phyloP scores from a whole-genome alignment of 257 asterid genomes.

The Sherardia arvensis region DNA sequence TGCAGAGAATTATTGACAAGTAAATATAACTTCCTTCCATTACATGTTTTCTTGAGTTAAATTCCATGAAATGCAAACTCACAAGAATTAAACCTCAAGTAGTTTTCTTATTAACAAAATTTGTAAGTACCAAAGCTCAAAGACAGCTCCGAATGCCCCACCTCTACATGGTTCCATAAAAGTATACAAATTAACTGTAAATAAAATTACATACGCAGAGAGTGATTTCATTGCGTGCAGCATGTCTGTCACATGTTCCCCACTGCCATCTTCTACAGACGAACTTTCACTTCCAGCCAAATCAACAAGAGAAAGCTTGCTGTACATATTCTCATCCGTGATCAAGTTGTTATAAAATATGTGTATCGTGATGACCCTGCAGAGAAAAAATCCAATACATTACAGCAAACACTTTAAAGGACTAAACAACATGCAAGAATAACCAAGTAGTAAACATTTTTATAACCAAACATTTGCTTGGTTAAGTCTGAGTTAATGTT shows the following conservation, averaged over 20 bases:
- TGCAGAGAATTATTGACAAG: neutral
- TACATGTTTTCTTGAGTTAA: neutral
- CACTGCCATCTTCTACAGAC: constrained; percentile 52
- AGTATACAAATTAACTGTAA: neutral
- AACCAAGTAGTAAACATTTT: neutral
- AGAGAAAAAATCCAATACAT: constrained; percentile 14
- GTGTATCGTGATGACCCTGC: constrained; percentile 79
- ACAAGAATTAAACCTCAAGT: neutral
- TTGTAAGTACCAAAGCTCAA: neutral
- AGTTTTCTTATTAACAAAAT: neutral
- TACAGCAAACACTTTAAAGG: constrained; percentile 2
- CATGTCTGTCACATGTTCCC: constrained; percentile 70
- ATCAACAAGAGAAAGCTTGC: constrained; percentile 91
- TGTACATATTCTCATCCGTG: constrained; percentile 77
- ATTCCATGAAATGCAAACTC: neutral
- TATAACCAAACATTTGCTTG: neutral
- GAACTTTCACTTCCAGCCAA: constrained; percentile 85
- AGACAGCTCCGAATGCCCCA: neutral
- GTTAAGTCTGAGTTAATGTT: neutral
- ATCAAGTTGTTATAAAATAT: constrained; percentile 73
- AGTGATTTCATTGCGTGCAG: constrained; percentile 91
- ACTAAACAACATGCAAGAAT: neutral
- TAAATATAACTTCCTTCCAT: neutral
- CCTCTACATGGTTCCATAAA: neutral
- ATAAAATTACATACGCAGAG: constrained; percentile 64